Conservation (phyloP, 2,329 filamentous ascomycete species). For the Phialemoniopsis sp. region DNA sequence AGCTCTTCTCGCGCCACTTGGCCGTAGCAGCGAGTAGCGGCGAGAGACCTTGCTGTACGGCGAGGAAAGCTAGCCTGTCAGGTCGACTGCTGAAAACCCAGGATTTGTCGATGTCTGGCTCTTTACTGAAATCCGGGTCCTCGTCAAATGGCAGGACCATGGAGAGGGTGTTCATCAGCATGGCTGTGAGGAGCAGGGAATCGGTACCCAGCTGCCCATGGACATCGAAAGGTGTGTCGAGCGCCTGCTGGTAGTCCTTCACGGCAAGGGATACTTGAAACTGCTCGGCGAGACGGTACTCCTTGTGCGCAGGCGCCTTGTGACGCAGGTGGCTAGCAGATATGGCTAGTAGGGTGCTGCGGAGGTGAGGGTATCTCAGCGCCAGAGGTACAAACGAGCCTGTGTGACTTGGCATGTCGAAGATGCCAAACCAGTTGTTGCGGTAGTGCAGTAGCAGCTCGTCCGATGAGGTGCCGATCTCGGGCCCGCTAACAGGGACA, state of each 20-base stretch:
- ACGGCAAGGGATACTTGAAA: constrained; percentile 15
- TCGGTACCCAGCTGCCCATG: constrained; percentile 13
- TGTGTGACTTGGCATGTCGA: constrained; percentile 11
- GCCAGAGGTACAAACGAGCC: constrained; percentile 8
- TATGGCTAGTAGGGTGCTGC: constrained; percentile 10
- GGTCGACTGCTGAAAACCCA: constrained; percentile 15
- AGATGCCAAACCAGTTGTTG: constrained; percentile 4
- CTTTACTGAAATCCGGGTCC: constrained; percentile 1
- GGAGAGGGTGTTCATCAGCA: constrained; percentile 15
- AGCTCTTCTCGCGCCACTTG: constrained; percentile 9
- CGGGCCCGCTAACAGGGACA: constrained; percentile 3
- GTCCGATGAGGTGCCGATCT: constrained; percentile 9
- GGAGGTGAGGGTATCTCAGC: constrained; percentile 9
- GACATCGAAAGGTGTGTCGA: constrained; percentile 9
- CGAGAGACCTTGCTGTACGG: constrained; percentile 11
- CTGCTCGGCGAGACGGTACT: constrained; percentile 12
- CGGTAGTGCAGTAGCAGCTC: constrained; percentile 13
- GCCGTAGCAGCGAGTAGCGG: constrained; percentile 11
- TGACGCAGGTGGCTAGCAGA: constrained; percentile 13
- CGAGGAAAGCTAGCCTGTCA: constrained; percentile 14
- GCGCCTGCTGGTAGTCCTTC: constrained; percentile 9
- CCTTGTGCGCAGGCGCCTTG: constrained; percentile 6
- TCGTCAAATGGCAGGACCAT: constrained; percentile 13
- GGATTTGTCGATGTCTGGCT: constrained; percentile 9
- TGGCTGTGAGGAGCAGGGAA: constrained; percentile 13